Conservation (phyloP, 208 protist genomes). For the Leishmania tropica region DNA sequence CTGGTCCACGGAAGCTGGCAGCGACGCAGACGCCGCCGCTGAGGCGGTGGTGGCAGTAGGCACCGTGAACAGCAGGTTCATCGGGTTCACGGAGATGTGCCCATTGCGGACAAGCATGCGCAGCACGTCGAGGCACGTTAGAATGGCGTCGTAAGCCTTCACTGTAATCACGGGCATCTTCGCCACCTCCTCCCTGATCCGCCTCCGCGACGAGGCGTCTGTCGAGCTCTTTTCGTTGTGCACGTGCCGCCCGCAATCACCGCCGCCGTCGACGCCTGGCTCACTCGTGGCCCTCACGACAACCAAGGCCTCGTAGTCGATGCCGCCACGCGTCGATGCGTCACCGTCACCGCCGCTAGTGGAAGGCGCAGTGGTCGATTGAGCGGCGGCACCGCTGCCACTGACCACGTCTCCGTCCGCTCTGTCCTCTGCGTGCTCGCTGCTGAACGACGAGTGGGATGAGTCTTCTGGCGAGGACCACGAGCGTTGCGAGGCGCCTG, state of each 20-base stretch:
- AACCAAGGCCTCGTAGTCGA: conserved; percentile 33
- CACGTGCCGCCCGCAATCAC: not conserved
- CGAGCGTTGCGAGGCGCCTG: not conserved
- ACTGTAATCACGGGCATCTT: conserved; percentile 37
- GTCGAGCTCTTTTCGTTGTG: not conserved
- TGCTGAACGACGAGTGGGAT: not conserved
- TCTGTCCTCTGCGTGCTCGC: not conserved
- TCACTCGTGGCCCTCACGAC: not conserved
- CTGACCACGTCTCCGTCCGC: not conserved
- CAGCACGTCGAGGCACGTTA: conserved; percentile 58
- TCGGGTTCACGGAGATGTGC: conserved; percentile 34
- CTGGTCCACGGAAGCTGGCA: not conserved
- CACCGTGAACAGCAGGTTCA: conserved; percentile 22
- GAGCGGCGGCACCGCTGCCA: conserved; percentile 1
- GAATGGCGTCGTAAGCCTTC: conserved; percentile 50
- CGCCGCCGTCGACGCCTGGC: not conserved
- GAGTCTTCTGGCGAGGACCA: not conserved
- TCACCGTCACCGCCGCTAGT: conserved; percentile 1
- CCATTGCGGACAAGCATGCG: conserved; percentile 39
- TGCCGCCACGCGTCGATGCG: conserved; percentile 10
- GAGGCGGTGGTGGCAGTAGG: conserved; percentile 3
- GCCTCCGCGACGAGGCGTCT: conserved; percentile 8
- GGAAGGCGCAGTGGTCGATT: not conserved
- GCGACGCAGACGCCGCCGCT: conserved; percentile 5
- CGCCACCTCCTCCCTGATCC: conserved; percentile 11